Evolutionary conservation across 768 basidiomycete species (phyloP).

Genomic region (Russula brevipes): DNA sequence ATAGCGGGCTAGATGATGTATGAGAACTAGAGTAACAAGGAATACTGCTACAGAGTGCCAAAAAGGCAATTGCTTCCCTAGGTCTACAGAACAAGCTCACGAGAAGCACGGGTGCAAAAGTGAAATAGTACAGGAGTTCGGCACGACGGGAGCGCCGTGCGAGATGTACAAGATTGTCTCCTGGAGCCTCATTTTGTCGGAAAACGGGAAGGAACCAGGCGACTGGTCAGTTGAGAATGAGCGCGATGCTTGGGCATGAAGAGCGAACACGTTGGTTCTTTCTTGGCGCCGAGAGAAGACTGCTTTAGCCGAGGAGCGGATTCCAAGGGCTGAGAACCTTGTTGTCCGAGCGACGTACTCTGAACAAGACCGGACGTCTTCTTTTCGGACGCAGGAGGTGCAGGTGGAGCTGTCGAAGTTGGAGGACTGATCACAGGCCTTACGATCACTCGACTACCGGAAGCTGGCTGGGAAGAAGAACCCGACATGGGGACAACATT

Average conservation of each 20-base stretch:
- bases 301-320: slow-evolving; percentile 35
- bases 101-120: slow-evolving; percentile 19
- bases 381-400: slow-evolving; percentile 26
- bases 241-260: slow-evolving; percentile 77
- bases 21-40: slow-evolving; percentile 10
- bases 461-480: slow-evolving; percentile 27
- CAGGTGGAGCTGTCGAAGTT: slow-evolving; percentile 3
- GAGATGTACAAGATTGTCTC: slow-evolving; percentile 11
- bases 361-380: slow-evolving; percentile 2
- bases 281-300: slow-evolving; percentile 43
- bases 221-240: slow-evolving; percentile 34
- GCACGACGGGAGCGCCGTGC: slow-evolving; percentile 1
- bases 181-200: slow-evolving; percentile 11
- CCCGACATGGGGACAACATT: slow-evolving; percentile 25
- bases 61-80: slow-evolving; percentile 15
- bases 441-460: slow-evolving; percentile 19
- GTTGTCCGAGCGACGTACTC: slow-evolving; percentile 9
- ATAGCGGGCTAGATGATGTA: slow-evolving; percentile 6
- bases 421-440: slow-evolving; percentile 10
- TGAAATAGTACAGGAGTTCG: slow-evolving; percentile 14
- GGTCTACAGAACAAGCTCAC: slow-evolving; percentile 8
- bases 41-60: slow-evolving; percentile 13
- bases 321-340: slow-evolving; percentile 16
- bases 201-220: slow-evolving; percentile 16
- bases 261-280: slow-evolving; percentile 53